Percentiles rank a stretch among this genome's conserved stretches.
These are phyloP conservation scores for Suillus fuscotomentosus DNA, from an alignment of 768 basidiomycete genomes.

Conservation along the genomic window DNA sequence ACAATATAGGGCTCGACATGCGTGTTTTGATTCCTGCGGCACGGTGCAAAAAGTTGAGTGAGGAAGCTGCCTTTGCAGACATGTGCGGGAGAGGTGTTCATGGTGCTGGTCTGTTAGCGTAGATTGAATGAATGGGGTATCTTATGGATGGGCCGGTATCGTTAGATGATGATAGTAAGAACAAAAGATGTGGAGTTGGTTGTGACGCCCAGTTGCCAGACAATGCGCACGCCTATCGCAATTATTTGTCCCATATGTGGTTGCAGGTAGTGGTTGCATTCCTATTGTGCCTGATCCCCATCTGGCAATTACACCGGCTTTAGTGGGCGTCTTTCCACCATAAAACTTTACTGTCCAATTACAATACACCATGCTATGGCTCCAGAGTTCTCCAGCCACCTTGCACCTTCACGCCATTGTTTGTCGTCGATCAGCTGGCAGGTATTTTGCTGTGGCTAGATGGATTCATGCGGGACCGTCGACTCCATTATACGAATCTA, in stretches of 20 bases:
- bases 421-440: conserved; percentile 2
- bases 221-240: conserved; percentile 6
- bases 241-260: conserved; percentile 3
- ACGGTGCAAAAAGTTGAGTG: conserved; percentile 9
- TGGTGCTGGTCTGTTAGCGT: conserved; percentile 7
- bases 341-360: not conserved
- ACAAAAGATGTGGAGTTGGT: conserved; percentile 8
- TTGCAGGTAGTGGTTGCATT: not conserved
- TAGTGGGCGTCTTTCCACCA: not conserved
- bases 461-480: conserved; percentile 14
- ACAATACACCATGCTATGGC: not conserved
- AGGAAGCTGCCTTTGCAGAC: conserved; percentile 13
- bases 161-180: conserved; percentile 11
- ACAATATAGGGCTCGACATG: conserved; percentile 9
- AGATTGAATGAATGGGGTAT: conserved; percentile 5
- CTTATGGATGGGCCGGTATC: not conserved
- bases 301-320: not conserved
- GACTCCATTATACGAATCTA: conserved; percentile 35
- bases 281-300: conserved; percentile 15
- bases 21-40: conserved; percentile 6
- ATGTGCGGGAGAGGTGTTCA: conserved; percentile 5
- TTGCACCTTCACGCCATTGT: not conserved
- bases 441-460: conserved; percentile 7
- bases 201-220: conserved; percentile 5
- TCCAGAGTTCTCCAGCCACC: not conserved